Conservation (phyloP, 2,329 filamentous ascomycete genomes). For the Cordyceps javanica region DNA sequence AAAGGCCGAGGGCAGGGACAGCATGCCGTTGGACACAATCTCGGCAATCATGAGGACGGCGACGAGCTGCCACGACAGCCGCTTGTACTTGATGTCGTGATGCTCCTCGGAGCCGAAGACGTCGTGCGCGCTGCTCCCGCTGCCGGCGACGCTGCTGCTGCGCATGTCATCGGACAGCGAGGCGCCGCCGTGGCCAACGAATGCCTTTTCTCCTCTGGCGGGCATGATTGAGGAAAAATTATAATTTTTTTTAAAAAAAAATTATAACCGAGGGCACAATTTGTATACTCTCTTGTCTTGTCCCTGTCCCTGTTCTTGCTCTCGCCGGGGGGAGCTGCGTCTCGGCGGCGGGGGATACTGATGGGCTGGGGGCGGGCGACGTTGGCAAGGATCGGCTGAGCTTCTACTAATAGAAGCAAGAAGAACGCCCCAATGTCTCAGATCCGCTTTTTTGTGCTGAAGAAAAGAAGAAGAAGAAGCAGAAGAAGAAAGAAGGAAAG, state of each 20-base stretch:
- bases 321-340: too few species aligned
- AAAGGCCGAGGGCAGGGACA: constrained; percentile 44
- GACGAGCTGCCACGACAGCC: constrained; percentile 45
- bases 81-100: constrained; percentile 45
- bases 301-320: too few species aligned
- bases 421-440: constrained; percentile 3
- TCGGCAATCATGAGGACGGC: constrained; percentile 50
- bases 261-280: too few species aligned
- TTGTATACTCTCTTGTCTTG: too few species aligned
- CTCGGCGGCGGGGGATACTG: too few species aligned
- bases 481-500: background rate
- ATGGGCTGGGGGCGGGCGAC: background rate
- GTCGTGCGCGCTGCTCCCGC: constrained; percentile 1
- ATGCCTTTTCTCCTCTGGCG: too few species aligned
- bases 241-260: background rate
- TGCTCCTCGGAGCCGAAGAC: constrained; percentile 24
- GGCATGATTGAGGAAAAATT: background rate
- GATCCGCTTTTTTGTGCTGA: background rate
- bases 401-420: background rate
- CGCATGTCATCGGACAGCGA: background rate
- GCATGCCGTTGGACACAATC: constrained; percentile 49
- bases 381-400: too few species aligned
- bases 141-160: background rate
- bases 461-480: background rate
- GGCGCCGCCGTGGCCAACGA: too few species aligned